These are phyloP conservation scores for Rhizophagus prolifer DNA, from an alignment of 192 early-diverging fungal genomes.

Conservation along the genomic window DNA sequence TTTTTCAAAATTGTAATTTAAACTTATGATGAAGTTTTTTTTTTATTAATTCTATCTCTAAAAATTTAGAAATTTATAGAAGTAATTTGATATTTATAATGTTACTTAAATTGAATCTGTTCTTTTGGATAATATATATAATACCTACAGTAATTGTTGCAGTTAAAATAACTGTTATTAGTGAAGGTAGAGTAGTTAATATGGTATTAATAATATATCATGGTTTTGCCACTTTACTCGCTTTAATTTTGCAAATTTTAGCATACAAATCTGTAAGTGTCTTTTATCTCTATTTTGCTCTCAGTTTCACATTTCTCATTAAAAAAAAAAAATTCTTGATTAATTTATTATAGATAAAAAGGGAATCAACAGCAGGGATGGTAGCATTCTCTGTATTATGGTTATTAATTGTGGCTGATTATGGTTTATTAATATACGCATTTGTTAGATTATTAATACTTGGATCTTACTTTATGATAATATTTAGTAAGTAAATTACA, in stretches of 20 bases:
- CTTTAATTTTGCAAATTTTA: neutral
- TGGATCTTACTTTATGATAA: neutral
- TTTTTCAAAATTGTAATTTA: neutral
- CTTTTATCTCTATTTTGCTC: neutral
- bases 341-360: neutral
- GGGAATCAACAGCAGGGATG: neutral
- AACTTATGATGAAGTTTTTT: neutral
- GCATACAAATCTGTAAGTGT: neutral
- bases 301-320: neutral
- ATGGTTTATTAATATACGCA: neutral
- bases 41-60: neutral
- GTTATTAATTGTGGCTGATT: neutral
- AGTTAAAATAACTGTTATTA: neutral
- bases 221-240: neutral
- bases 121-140: neutral
- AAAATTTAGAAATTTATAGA: neutral
- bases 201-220: neutral
- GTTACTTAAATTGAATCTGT: neutral
- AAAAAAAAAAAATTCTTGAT: neutral
- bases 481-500: neutral
- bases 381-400: neutral
- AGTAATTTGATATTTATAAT: neutral
- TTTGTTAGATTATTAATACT: neutral
- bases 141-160: neutral
- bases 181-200: neutral